Base-by-base conservation (phyloP, 2,329 filamentous ascomycete genomes). In the Nemania serpens region DNA sequence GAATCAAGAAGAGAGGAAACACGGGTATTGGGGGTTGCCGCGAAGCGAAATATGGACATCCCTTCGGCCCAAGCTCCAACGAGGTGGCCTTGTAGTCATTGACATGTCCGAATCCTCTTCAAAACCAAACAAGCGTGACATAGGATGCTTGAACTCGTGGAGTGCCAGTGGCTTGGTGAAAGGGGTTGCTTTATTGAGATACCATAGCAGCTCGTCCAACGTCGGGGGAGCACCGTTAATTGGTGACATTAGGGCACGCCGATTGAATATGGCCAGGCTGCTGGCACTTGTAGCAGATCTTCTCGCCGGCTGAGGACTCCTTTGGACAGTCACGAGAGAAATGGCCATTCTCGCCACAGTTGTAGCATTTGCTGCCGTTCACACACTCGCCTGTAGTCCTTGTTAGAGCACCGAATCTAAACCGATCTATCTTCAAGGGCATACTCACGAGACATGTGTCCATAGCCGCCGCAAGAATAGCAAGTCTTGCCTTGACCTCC, bases 291-390 rank as follows among this genome's bases (percentile, higher is more conserved):
- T 99, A 99, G 89, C 95, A 99, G 76, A 97, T 93, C 78, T 96
- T 94, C 86, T 98, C 94, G 74, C 88, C 86, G 69, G 87, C 85
- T 70, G 88, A 86, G 62, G 91, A 91, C 81, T 97, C 94, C 76
- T 94, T 93, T 72, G 93, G 90, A 86, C 95, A 99, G 79, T 99
- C 95, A 68, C 94, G 91, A 68, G 91, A 96, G 77, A 97, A 88
- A 80, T 98, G 94, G 65, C 95, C 94, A 71, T 94, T 90, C 83
- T 97, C 93, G 74, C 86, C 86, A 71, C 95, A 98, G 88, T 97
- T 97, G 88, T 98, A 99, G 89, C 95, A 99, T 85, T 98, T 98
- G 84, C 96, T 94, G 74, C 95, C 95, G 79, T 98, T 96, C 72
- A 94, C 96, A 81, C 95, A 99, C 81, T 98, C 95, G 70, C 86